Evolutionary conservation across 176 grass and related monocot genomes (phyloP).

Genomic region (Paspalum notatum): DNA sequence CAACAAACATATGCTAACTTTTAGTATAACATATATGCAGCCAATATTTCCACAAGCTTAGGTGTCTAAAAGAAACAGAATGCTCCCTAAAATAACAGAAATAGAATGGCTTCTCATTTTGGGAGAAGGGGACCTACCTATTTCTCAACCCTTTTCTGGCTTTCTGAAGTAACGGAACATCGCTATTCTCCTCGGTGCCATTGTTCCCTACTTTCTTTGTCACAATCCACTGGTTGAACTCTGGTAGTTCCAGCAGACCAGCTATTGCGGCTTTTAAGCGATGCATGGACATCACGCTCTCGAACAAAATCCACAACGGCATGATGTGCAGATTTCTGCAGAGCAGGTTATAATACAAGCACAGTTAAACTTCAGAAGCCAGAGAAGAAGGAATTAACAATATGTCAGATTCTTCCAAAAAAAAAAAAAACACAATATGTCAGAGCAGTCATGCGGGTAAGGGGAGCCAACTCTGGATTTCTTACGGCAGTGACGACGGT

Average conservation of each 20-base stretch:
- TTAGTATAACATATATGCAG: background rate
- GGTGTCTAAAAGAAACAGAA: background rate
- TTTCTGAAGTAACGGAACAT: slow-evolving; percentile 60
- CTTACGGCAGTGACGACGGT: slow-evolving; percentile 70
- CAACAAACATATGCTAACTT: slow-evolving; percentile 20
- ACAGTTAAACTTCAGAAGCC: background rate
- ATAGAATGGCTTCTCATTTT: background rate
- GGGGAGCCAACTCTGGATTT: slow-evolving; percentile 64
- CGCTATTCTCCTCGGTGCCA: slow-evolving; percentile 31
- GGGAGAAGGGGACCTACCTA: slow-evolving; percentile 35
- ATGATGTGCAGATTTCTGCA: slow-evolving; percentile 75
- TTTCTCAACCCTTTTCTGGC: slow-evolving; percentile 58
- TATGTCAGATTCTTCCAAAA: no score
- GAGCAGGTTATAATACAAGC: slow-evolving; percentile 7
- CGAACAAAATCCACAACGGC: slow-evolving; percentile 93
- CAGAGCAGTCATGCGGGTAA: slow-evolving; percentile 15
- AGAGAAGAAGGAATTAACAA: background rate
- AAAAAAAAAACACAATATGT: no score
- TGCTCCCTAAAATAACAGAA: background rate
- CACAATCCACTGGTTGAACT: slow-evolving; percentile 74
- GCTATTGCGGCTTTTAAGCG: slow-evolving; percentile 70
- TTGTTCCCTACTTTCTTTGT: slow-evolving; percentile 71
- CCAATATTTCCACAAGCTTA: background rate
- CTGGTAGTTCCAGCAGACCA: slow-evolving; percentile 69
- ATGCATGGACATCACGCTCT: slow-evolving; percentile 87